phyloP scores from a whole-genome alignment of 441 rosid species.

The Flueggea neowawraea region DNA sequence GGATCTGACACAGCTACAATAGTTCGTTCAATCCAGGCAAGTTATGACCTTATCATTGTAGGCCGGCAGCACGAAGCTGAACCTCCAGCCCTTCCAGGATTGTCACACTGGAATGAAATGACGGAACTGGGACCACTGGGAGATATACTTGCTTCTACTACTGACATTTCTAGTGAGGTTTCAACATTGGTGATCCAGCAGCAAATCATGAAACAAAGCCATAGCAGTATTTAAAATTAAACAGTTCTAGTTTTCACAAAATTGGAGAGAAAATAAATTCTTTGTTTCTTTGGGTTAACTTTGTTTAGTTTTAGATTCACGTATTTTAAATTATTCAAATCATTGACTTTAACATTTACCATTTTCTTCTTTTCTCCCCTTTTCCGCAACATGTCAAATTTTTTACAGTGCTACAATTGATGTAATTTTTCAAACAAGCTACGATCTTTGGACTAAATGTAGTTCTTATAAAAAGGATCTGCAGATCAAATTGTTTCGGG shows the following conservation, averaged over 20 bases:
- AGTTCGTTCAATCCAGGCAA: constrained; percentile 9
- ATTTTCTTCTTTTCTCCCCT: too few relatives aligned
- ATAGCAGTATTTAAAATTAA: constrained; percentile 14
- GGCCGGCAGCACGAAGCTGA: constrained; percentile 27
- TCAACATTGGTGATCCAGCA: constrained; percentile 38
- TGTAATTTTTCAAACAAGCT: too few relatives aligned
- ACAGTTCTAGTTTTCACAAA: neutral
- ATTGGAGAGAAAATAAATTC: too few relatives aligned
- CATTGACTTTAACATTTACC: too few relatives aligned
- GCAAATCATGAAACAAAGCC: constrained; percentile 20
- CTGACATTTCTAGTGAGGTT: constrained; percentile 16
- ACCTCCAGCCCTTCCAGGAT: constrained; percentile 20
- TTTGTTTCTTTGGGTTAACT: too few relatives aligned
- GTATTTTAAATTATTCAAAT: too few relatives aligned
- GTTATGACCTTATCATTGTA: constrained; percentile 29
- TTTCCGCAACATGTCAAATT: too few relatives aligned
- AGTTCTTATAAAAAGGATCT: too few relatives aligned
- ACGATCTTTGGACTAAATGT: too few relatives aligned
- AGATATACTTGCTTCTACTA: constrained; percentile 35
- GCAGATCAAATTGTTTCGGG: too few relatives aligned
- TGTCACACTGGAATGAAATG: constrained; percentile 32
- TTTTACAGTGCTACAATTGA: too few relatives aligned
- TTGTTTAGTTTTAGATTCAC: too few relatives aligned
- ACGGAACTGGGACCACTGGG: constrained; percentile 44
- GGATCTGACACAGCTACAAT: constrained; percentile 25